Evolutionary conservation across 2,329 filamentous ascomycete species (phyloP).

Genomic region (Colletotrichum gigasporum): DNA sequence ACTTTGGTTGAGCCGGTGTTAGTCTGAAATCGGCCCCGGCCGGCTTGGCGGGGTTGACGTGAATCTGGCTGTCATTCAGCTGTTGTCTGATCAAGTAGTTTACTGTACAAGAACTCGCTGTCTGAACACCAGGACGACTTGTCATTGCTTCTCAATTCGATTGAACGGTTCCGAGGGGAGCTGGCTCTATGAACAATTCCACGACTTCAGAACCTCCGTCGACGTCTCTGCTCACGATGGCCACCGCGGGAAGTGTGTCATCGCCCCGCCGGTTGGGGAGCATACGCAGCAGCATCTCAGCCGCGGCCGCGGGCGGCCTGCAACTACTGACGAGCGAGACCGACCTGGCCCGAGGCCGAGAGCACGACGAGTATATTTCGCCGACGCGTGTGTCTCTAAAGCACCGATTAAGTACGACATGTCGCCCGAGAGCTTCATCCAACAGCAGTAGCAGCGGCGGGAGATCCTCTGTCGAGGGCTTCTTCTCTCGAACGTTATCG

Average conservation of each 20-base stretch:
- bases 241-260: background rate
- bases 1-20: background rate
- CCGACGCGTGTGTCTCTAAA: background rate
- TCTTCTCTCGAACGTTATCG: background rate
- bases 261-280: background rate
- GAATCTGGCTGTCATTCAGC: background rate
- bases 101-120: too few relatives aligned
- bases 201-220: background rate
- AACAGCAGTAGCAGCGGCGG: background rate
- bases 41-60: background rate
- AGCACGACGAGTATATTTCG: background rate
- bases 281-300: slow-evolving; percentile 1
- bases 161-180: too few relatives aligned
- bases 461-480: background rate
- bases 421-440: background rate
- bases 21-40: background rate
- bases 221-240: background rate
- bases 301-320: background rate
- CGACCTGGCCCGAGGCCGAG: background rate
- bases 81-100: too few relatives aligned
- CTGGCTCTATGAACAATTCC: too few relatives aligned
- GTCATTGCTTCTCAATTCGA: too few relatives aligned
- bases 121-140: too few relatives aligned
- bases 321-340: slow-evolving; percentile 11
- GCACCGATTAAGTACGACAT: background rate